Percentiles rank a stretch among this genome's conserved stretches.
These are phyloP conservation scores for Udeniomyces megalosporus DNA, from an alignment of 768 basidiomycete species.

Conservation along the genomic window DNA sequence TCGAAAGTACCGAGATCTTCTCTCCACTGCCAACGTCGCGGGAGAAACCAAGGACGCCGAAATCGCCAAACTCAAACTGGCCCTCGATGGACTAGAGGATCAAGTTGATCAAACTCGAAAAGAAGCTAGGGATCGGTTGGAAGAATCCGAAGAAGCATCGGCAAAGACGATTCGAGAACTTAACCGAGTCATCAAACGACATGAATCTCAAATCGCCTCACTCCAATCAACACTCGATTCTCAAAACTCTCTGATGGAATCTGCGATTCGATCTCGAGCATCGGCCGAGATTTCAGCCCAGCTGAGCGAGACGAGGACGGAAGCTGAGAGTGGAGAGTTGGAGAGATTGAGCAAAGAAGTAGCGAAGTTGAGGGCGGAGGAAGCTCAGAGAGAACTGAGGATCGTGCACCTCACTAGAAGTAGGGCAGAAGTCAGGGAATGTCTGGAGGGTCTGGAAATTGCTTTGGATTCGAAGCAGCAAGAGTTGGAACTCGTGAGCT, in stretches of 20 bases:
- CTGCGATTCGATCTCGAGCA: slow-evolving; percentile 22
- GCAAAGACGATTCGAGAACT: slow-evolving; percentile 39
- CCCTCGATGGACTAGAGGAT: slow-evolving; percentile 37
- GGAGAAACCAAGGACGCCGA: background rate
- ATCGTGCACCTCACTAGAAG: slow-evolving; percentile 1
- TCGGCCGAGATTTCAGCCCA: slow-evolving; percentile 42
- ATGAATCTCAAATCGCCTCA: slow-evolving; percentile 33
- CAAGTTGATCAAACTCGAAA: slow-evolving; percentile 34
- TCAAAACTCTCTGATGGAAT: slow-evolving; percentile 37
- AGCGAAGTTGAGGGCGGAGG: slow-evolving; percentile 55
- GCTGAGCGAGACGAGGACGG: slow-evolving; percentile 37
- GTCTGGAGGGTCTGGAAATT: slow-evolving; percentile 55
- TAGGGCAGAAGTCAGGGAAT: background rate
- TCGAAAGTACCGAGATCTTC: background rate
- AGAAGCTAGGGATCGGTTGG: slow-evolving; percentile 41
- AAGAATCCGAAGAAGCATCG: slow-evolving; percentile 42
- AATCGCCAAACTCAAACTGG: slow-evolving; percentile 36
- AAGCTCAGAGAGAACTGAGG: slow-evolving; percentile 22
- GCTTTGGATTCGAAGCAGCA: slow-evolving; percentile 89
- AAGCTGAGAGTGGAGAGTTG: slow-evolving; percentile 39
- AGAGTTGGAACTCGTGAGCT: slow-evolving; percentile 68
- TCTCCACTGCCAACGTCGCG: background rate
- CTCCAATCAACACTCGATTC: slow-evolving; percentile 37
- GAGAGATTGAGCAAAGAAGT: slow-evolving; percentile 53
- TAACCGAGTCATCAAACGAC: slow-evolving; percentile 20